Conservation (phyloP, 2,329 filamentous ascomycete genomes). For the Hypoxylon sp. region DNA sequence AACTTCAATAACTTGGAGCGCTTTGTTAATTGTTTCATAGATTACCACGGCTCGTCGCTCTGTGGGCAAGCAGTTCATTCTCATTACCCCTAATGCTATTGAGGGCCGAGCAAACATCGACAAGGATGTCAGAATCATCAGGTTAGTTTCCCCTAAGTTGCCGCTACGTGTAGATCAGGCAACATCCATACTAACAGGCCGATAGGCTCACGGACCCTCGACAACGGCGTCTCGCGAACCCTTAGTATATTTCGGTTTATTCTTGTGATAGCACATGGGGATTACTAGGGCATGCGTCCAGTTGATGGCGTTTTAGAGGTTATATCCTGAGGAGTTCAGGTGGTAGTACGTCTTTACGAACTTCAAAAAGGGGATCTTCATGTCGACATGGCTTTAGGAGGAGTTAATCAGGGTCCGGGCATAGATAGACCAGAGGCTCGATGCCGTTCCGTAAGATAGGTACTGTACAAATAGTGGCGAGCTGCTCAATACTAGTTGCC, state of each 20-base stretch:
- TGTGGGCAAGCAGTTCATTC: constrained; percentile 92
- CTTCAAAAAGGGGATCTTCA: constrained; percentile 1
- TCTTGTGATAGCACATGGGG: constrained; percentile 17
- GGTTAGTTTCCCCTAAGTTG: constrained; percentile 59
- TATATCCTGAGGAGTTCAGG: constrained; percentile 19
- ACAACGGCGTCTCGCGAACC: constrained; percentile 63
- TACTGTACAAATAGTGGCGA: constrained; percentile 29
- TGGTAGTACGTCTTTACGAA: neutral
- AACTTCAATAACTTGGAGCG: neutral
- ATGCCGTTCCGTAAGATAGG: constrained; percentile 10
- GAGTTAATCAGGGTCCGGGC: constrained; percentile 1
- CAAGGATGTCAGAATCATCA: constrained; percentile 83
- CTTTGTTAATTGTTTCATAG: constrained; percentile 59
- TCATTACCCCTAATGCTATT: constrained; percentile 95
- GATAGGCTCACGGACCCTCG: constrained; percentile 71
- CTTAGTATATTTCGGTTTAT: constrained; percentile 32
- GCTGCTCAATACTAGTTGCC: constrained; percentile 11
- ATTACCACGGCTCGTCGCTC: constrained; percentile 87
- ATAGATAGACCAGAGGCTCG: constrained; percentile 28
- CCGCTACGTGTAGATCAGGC: neutral
- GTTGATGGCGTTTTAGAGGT: constrained; percentile 16
- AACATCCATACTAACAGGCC: constrained; percentile 47
- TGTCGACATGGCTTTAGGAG: constrained; percentile 8
- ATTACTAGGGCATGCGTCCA: constrained; percentile 7
- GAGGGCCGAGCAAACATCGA: constrained; percentile 69